Base-by-base conservation (phyloP, 164 flowering plant genomes). In the Stephania cephalantha region DNA sequence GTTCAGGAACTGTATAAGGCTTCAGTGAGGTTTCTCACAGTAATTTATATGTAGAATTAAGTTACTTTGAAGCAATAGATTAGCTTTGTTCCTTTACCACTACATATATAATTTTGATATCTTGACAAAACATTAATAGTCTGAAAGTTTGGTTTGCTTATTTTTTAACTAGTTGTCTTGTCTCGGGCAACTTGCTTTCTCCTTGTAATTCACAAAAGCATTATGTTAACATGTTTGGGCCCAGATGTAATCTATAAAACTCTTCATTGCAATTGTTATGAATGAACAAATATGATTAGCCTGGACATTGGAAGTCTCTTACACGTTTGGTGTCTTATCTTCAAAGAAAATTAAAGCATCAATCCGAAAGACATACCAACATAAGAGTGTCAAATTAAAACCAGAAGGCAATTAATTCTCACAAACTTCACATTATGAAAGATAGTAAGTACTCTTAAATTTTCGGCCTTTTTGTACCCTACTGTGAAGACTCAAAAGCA, bases 271-370 rank as follows among this genome's bases (percentile, higher is more conserved):
- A 6, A 4, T 50, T 50, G 55, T 15, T 8, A 50, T 50, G 11
- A 48, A 50, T 61, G 25, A 4, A 6, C 66, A n/a, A 61, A 61
- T 53, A 17, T 61, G 15, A 61, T 61, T 15, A 61, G 66, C 20
- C 20, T 61, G 66, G 25, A 61, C 20, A 61, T 18, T 61, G 25
- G 7, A 61, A 61, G 66, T 61, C 7, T 18, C 22, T 61, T 18
- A 18, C 9, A 61, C 29, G 22, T 18, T 61, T 61, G 66, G n/a
- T 61, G 66, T 61, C 66, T 61, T 61, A 25, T 61, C 66, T 61
- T 61, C 66, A 61, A 61, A 61, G 66, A 61, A 61, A 61, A 61
- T 61, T 61, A 61, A 61, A n/a, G 22, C 66, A 61, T 20, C 66
- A 61, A 9, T 18, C 66, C 22, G 66, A 61, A n/a, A n/a, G 25